A percentile compares a stretch with the other conserved stretches of the same genome.
phyloP scores from a whole-genome alignment of 306 rosid genomes.

The Sechiopsis laciniata region DNA sequence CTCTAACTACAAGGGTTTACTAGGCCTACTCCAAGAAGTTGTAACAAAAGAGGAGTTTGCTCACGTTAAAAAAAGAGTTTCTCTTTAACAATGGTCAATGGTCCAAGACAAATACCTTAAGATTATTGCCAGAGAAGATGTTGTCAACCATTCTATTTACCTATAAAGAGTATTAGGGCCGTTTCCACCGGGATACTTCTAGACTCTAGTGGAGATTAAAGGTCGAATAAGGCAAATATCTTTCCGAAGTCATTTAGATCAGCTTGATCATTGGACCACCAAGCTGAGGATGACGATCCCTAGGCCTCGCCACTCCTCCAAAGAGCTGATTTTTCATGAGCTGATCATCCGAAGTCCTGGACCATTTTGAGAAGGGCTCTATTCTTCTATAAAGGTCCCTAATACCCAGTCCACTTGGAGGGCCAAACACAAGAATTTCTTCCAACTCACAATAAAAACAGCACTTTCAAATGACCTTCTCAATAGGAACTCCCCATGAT shows the following conservation, averaged over 20 bases:
- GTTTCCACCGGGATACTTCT: no score
- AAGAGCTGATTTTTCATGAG: not conserved
- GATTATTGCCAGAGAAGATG: no score
- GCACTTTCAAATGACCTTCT: not conserved
- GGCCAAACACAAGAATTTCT: not conserved
- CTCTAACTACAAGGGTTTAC: not conserved
- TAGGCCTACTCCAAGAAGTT: not conserved
- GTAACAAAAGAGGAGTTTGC: not conserved
- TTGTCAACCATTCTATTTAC: no score
- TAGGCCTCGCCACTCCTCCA: not conserved
- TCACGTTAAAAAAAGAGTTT: not conserved
- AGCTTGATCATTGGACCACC: not conserved
- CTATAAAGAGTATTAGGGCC: no score
- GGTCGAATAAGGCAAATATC: no score
- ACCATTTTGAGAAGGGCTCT: not conserved
- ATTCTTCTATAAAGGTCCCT: not conserved
- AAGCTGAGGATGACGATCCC: not conserved
- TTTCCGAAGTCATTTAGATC: no score
- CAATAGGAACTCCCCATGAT: not conserved
- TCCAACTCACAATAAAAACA: no score
- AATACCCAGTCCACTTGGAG: not conserved
- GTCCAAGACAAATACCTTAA: no score
- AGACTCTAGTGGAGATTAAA: no score
- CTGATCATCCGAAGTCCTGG: not conserved
- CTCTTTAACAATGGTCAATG: no score